Conservation (phyloP, 2,329 filamentous ascomycete species). For the Fusarium praegraminearum region DNA sequence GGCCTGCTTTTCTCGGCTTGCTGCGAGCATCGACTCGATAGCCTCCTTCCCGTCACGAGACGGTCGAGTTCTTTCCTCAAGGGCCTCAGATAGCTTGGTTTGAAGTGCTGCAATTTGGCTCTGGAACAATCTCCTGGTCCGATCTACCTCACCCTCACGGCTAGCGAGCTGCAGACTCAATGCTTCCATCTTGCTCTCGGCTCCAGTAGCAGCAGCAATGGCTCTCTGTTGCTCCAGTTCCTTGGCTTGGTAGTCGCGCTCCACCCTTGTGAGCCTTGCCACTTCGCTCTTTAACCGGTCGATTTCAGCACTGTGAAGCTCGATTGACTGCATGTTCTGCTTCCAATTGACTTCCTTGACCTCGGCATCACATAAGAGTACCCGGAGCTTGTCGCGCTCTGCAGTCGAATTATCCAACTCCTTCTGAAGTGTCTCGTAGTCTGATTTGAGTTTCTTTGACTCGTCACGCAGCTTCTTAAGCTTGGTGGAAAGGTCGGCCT, state of each 20-base stretch:
- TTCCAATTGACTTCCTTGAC: slow-evolving; percentile 73
- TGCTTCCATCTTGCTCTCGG: slow-evolving; percentile 69
- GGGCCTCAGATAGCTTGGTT: slow-evolving; percentile 57
- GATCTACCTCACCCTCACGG: slow-evolving; percentile 61
- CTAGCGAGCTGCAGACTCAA: slow-evolving; percentile 69
- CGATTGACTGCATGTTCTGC: slow-evolving; percentile 73
- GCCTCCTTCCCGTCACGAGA: slow-evolving; percentile 51
- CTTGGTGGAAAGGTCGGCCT: slow-evolving; percentile 76
- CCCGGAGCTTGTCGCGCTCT: slow-evolving; percentile 74
- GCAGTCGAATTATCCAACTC: slow-evolving; percentile 69
- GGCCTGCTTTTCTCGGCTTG: slow-evolving; percentile 65
- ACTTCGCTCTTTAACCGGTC: slow-evolving; percentile 70
- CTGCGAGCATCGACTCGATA: slow-evolving; percentile 61
- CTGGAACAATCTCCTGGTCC: slow-evolving; percentile 59
- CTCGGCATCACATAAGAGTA: slow-evolving; percentile 76
- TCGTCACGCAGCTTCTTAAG: slow-evolving; percentile 76
- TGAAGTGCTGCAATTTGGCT: slow-evolving; percentile 63
- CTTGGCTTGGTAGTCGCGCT: slow-evolving; percentile 72
- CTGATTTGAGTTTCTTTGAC: slow-evolving; percentile 71
- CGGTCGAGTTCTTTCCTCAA: slow-evolving; percentile 46
- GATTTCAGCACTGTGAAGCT: slow-evolving; percentile 71
- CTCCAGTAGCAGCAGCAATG: slow-evolving; percentile 67
- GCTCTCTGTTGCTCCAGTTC: slow-evolving; percentile 70
- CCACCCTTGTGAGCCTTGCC: slow-evolving; percentile 68
- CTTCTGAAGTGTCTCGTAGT: slow-evolving; percentile 67